Base-by-base conservation (phyloP, 2,329 filamentous ascomycete species). In the Penicillium sp. region DNA sequence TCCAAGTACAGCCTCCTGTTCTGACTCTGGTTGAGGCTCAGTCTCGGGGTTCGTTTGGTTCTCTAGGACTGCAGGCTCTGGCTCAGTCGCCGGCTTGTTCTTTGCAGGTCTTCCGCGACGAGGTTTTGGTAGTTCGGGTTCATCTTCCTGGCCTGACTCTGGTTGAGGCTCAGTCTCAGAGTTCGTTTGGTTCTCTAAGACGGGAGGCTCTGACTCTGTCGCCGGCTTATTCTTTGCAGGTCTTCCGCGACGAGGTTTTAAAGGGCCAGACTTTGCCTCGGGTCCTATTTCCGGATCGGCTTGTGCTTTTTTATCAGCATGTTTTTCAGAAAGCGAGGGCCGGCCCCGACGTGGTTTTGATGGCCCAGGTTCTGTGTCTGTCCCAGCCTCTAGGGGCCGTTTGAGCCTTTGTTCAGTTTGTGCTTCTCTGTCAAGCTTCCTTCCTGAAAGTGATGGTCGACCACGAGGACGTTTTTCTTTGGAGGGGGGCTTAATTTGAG, bases 331-430 rank as follows among this genome's bases (percentile, higher is more conserved):
- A 41, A 41, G 39, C 39, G 19, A 24, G n/a, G 48, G 35, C 33
- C 21, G 22, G 19, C 31, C 48, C n/a, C 48, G 48, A 13, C 48
- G 11, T 13, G 48, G 21, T 7, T 55, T 49, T 21, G 50, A 33
- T 33, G 53, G 21, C 48, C 48, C 56, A n/a, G 56, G 31, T 53
- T 57, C 56, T n/a, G 58, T 41, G 11, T 57, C 41, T 19, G 14
- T 16, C 22, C 52, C 46, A 3, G 21, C 21, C 13, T 53, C 21
- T 33, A 11, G n/a, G 11, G 35, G 33, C 24, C 26, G 33, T 35
- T 63, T 43, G 5, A 58, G 45, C 45, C 57, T 56, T 19, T 52
- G 37, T 27, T 63, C 63, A 5, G 52, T 35, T 41, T 60, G 58
- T 35, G 44, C 37, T 48, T 50, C 46, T 37, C 24, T 33, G 49